Base-by-base conservation (phyloP, 768 basidiomycete species). In the Suillus brevipes region DNA sequence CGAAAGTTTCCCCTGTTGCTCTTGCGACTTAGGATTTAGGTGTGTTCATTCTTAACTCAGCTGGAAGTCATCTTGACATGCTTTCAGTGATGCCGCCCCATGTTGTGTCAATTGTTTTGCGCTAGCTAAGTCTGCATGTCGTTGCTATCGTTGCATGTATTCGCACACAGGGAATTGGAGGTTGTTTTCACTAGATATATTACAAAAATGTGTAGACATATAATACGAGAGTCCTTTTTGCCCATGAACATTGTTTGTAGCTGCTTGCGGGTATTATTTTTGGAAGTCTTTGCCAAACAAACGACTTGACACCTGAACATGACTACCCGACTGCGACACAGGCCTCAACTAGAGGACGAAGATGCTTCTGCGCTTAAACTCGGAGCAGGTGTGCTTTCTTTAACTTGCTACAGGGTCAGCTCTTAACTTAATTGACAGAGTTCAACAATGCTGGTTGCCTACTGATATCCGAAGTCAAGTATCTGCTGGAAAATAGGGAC, bases 391-490 rank as follows among this genome's bases (percentile, higher is more conserved):
- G 65, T 53, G 66, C 43, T 62, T 66, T 20, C 36, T 45, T 40
- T 38, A 18, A 56, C 37, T 28, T 28, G 45, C 23, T 55, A 40
- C 16, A 50, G 25, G 13, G 0, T 25, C 25, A 1, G 16, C 13
- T 42, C 28, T 40, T 34, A 61, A 20, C 36, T 5, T 42, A 62
- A 38, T 61, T 47, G 36, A 18, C 67, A 94, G 94, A 94, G 74
- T 96, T 96, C 80, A 93, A 93, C 80, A 93, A 94, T 68, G 91
- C 91, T 6, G 94, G 92, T 82, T 94, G 92, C 76, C 76, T 97
- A 72, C 84, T 95, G 70, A 94, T 96, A 66, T 94, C 93, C 1
- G 95, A 97, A 73, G 95, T 96, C 74, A 94, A 94, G 73, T 92
- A 95, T 74, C 80, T 97, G 57, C 81, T 97, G 36, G 92, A 94